These are phyloP conservation scores for Pisolithus orientalis DNA, from an alignment of 768 basidiomycete species.

Conservation along the genomic window DNA sequence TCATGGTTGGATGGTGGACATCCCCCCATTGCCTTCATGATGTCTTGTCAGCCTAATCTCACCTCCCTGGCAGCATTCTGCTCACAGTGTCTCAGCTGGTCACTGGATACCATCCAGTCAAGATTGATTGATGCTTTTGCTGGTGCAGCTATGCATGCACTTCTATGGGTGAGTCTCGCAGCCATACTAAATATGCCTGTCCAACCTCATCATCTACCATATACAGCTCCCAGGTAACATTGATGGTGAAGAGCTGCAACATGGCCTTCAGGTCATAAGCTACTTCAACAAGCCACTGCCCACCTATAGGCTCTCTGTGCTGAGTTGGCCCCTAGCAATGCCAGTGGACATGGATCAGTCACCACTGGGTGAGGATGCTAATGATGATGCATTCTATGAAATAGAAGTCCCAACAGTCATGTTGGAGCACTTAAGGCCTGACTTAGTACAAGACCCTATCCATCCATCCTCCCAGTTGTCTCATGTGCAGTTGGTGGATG, in stretches of 20 bases:
- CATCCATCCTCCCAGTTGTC: too few relatives aligned
- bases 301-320: background rate
- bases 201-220: background rate
- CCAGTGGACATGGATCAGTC: background rate
- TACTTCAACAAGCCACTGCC: too few relatives aligned
- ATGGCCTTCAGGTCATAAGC: background rate
- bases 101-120: background rate
- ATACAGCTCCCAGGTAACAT: background rate
- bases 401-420: background rate
- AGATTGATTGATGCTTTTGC: background rate
- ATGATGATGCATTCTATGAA: background rate
- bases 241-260: background rate
- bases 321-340: background rate
- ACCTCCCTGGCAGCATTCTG: background rate
- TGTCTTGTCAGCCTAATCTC: background rate
- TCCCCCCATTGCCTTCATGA: background rate
- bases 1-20: background rate
- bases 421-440: background rate
- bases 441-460: background rate
- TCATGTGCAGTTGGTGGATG: too few relatives aligned
- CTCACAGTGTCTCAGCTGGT: background rate
- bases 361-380: background rate
- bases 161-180: background rate
- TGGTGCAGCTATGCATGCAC: background rate
- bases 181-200: background rate